phyloP scores from a whole-genome alignment of 306 rosid genomes.

The Datisca glomerata region DNA sequence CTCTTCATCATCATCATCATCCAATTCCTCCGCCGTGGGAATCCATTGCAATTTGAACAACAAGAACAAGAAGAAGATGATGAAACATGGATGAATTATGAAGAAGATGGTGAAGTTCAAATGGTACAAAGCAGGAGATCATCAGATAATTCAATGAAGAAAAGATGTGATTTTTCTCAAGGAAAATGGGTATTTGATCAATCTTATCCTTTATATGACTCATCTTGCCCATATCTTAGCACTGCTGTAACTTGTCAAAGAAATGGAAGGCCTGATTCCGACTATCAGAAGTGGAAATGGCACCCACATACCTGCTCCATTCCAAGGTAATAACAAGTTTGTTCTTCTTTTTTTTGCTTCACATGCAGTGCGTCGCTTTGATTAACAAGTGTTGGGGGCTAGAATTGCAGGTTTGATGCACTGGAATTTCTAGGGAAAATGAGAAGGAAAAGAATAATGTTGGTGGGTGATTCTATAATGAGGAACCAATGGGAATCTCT shows the following conservation, averaged over 20 bases:
- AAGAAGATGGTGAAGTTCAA: slow-evolving; percentile 44
- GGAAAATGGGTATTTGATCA: slow-evolving; percentile 89
- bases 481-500: slow-evolving; percentile 99
- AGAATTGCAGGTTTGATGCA: slow-evolving; percentile 79
- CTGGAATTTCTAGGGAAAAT: slow-evolving; percentile 68
- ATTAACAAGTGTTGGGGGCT: slow-evolving; percentile 1
- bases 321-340: slow-evolving; percentile 38
- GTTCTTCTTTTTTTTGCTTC: not conserved
- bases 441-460: slow-evolving; percentile 80
- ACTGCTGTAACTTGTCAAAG: slow-evolving; percentile 76
- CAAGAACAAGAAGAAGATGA: slow-evolving; percentile 26
- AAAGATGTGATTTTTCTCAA: slow-evolving; percentile 47
- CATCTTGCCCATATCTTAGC: slow-evolving; percentile 72
- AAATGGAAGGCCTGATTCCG: slow-evolving; percentile 94
- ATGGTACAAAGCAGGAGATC: slow-evolving; percentile 44
- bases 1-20: slow-evolving; percentile 23
- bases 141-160: too few relatives aligned
- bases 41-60: slow-evolving; percentile 33
- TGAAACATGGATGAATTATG: slow-evolving; percentile 27
- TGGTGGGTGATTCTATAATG: slow-evolving; percentile 96
- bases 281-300: slow-evolving; percentile 95
- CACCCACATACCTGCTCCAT: slow-evolving; percentile 66
- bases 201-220: slow-evolving; percentile 82
- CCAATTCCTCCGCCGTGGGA: slow-evolving; percentile 25
- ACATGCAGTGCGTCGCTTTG: not conserved